These are phyloP conservation scores for Verticillium alfalfae DNA, from an alignment of 2,329 filamentous ascomycete genomes.

Conservation along the genomic window DNA sequence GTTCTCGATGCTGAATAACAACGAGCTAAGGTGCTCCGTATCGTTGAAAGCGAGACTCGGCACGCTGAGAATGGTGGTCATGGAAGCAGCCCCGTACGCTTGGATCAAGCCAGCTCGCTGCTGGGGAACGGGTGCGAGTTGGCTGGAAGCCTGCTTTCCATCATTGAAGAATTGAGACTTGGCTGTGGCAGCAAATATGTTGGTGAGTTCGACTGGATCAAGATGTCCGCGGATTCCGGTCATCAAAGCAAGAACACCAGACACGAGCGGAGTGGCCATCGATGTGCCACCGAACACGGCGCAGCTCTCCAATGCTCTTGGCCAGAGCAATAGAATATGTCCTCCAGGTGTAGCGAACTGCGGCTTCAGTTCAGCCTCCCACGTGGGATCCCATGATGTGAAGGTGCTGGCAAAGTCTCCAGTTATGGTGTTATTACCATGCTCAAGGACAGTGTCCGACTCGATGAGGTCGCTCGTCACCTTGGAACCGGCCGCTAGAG, in stretches of 20 bases:
- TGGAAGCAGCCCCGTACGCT: conserved; percentile 52
- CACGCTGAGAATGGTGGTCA: conserved; percentile 45
- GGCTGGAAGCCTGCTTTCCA: conserved; percentile 24
- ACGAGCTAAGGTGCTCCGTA: conserved; percentile 47
- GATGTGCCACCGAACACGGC: conserved; percentile 51
- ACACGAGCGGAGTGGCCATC: conserved; percentile 53
- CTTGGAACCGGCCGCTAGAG: conserved; percentile 34
- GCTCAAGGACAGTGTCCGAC: conserved; percentile 25
- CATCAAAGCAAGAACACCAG: conserved; percentile 49
- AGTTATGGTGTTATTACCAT: conserved; percentile 31
- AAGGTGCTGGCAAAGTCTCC: conserved; percentile 48
- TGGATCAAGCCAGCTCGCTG: conserved; percentile 57
- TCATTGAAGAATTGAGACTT: conserved; percentile 44
- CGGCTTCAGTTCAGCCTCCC: conserved; percentile 51
- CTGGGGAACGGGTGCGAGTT: conserved; percentile 51
- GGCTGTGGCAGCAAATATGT: conserved; percentile 42
- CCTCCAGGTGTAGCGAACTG: conserved; percentile 52
- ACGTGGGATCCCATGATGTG: conserved; percentile 57
- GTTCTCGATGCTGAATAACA: conserved; percentile 52
- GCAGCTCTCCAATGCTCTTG: conserved; percentile 39
- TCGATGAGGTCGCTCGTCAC: conserved; percentile 33
- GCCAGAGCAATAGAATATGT: conserved; percentile 54
- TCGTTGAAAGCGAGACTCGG: conserved; percentile 61
- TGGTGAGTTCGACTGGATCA: conserved; percentile 43
- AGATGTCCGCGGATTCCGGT: conserved; percentile 44